Conservation (phyloP, 169 alveolate species). For the Eimeria brunetti region DNA sequence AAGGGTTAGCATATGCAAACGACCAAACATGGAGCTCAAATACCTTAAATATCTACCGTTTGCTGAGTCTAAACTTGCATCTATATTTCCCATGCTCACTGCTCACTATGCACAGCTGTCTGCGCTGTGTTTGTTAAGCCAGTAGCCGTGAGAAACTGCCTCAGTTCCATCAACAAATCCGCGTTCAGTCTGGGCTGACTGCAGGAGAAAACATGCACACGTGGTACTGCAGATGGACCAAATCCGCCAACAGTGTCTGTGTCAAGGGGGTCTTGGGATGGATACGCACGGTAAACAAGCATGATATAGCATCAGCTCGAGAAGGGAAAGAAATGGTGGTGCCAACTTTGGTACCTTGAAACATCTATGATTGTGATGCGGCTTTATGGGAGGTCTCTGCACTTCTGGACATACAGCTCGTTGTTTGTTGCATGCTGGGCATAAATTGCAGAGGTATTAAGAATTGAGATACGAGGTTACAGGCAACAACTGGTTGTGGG, state of each 20-base stretch:
- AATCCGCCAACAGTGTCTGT: not conserved
- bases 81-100: not conserved
- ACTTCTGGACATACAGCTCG: not conserved
- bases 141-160: not conserved
- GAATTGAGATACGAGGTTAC: not conserved
- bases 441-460: not conserved
- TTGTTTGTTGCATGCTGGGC: not conserved
- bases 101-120: not conserved
- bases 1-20: not conserved
- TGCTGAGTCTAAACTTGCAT: not conserved
- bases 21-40: not conserved
- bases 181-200: not conserved
- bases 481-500: not conserved
- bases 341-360: not conserved
- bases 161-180: not conserved
- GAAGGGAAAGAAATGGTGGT: not conserved
- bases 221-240: not conserved
- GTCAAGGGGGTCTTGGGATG: not conserved
- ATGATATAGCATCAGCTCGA: not conserved
- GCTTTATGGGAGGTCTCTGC: not conserved
- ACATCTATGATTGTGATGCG: too few relatives aligned
- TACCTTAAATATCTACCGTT: not conserved
- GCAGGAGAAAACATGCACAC: not conserved
- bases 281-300: not conserved
- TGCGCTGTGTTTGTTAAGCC: not conserved